These are phyloP conservation scores for Leishmania aethiopica DNA, from an alignment of 208 protist species.

Conservation along the genomic window DNA sequence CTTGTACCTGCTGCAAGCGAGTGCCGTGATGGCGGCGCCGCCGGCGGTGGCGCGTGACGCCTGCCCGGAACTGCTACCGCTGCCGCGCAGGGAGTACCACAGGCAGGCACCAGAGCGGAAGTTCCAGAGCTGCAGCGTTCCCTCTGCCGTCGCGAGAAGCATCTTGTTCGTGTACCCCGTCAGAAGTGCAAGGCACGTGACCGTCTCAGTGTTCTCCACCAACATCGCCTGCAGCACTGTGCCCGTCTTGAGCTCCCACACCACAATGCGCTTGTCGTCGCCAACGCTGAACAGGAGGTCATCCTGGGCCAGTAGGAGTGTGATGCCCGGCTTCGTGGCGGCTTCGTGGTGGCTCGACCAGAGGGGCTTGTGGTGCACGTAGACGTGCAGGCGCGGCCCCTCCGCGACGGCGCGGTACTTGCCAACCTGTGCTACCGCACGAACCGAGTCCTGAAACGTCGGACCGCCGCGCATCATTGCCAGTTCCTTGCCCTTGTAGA, in stretches of 20 bases:
- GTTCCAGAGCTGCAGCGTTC: conserved; percentile 87
- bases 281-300: conserved; percentile 83
- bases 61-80: not conserved
- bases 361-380: conserved; percentile 82
- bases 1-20: conserved; percentile 77
- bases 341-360: conserved; percentile 64
- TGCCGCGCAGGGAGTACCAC: conserved; percentile 48
- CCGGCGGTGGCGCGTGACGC: not conserved
- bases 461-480: conserved; percentile 83
- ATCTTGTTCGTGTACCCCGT: conserved; percentile 89
- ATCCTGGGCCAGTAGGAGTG: conserved; percentile 69
- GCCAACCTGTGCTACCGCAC: conserved; percentile 74
- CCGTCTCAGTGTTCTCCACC: conserved; percentile 63
- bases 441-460: conserved; percentile 55
- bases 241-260: conserved; percentile 72
- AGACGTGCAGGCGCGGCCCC: conserved; percentile 74
- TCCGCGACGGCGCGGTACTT: conserved; percentile 84
- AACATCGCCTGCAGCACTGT: conserved; percentile 63
- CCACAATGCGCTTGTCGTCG: conserved; percentile 70
- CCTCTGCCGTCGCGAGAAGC: conserved; percentile 75
- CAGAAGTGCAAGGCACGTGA: conserved; percentile 51
- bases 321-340: conserved; percentile 53
- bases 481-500: conserved; percentile 85
- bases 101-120: conserved; percentile 79
- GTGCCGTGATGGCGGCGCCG: conserved; percentile 41